Evolutionary conservation across 2,329 filamentous ascomycete genomes (phyloP), one percentile per base, ranked within the genome.

Genomic region (Colletotrichum sojae): DNA sequence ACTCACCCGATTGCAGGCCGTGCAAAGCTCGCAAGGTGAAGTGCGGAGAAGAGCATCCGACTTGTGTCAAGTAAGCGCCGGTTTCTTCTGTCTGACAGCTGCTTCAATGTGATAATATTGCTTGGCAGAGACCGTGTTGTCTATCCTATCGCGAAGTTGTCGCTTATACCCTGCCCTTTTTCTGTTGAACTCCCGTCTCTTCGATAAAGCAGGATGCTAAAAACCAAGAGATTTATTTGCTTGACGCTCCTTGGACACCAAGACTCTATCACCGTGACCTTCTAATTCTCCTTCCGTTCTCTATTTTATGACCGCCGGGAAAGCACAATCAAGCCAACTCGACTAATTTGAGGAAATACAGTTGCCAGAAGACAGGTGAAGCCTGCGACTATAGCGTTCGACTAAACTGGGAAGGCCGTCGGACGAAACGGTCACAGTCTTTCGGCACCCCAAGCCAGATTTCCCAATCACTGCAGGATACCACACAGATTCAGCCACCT

Each of bases 361-460:
- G 84, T 76, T 95, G 93, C 79, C 85, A 90, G 74, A 89, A 89
- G 70, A 89, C 91, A 71, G 90, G 90, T 70, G 92, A 94, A 76
- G 82, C 83, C 54, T 96, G 93, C 82, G 93, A 96, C 79, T 95
- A 95, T 78, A 93, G 89, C 74, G 92, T 95, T 73, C 88, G 92
- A 39, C 82, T 95, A 72, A 95, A 95, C 75, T 95, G 93, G 93
- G 91, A 92, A 69, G 92, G 92, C 5, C 87, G 92, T 65, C 85
- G 87, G 57, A 91, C 89, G 76, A 89, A 88, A 79, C 86, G 85
- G 70, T 81, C 81, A 59, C 81, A 84, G 72, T 71, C 79, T 73
- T 75, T 82, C 52, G 69, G 76, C 18, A 70, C 76, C 53, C 73
- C 73, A 20, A 74, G 74, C 25, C 72, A 77, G 20, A 46, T 49